Conservation (phyloP, 2,329 filamentous ascomycete species). For the Knufia fluminis region DNA sequence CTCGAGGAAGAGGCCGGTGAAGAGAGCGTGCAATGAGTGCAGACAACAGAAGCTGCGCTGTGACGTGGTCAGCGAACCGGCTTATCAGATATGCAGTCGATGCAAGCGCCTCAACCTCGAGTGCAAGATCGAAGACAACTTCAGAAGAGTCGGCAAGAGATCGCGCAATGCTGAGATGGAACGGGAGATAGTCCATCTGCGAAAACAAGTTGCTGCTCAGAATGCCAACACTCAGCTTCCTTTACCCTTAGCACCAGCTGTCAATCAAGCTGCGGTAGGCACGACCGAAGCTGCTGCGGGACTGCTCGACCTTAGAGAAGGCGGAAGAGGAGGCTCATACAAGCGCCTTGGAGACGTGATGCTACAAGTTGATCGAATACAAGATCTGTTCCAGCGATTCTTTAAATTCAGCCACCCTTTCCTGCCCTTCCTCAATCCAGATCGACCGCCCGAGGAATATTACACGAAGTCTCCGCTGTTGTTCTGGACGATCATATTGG, state of each 20-base stretch:
- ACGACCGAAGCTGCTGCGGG: slow-evolving; percentile 43
- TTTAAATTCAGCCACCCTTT: slow-evolving; percentile 57
- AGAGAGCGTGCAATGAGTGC: slow-evolving; percentile 61
- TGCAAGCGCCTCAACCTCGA: slow-evolving; percentile 54
- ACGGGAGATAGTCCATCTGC: slow-evolving; percentile 45
- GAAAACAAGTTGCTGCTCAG: slow-evolving; percentile 37
- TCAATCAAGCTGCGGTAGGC: slow-evolving; percentile 15
- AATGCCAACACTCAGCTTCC: slow-evolving; percentile 25
- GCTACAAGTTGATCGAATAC: slow-evolving; percentile 34
- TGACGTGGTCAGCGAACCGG: slow-evolving; percentile 55
- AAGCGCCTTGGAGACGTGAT: slow-evolving; percentile 46
- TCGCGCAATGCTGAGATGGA: slow-evolving; percentile 58
- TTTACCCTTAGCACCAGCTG: slow-evolving; percentile 22
- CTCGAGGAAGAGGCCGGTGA: slow-evolving; percentile 40
- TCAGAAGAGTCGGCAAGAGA: slow-evolving; percentile 59
- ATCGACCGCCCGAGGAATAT: slow-evolving; percentile 47
- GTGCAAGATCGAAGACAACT: slow-evolving; percentile 60
- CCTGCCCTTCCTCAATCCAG: slow-evolving; percentile 51
- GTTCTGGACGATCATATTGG: slow-evolving; percentile 59
- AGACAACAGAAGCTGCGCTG: slow-evolving; percentile 63
- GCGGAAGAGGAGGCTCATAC: slow-evolving; percentile 26
- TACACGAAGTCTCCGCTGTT: slow-evolving; percentile 51
- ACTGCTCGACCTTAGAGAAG: slow-evolving; percentile 41
- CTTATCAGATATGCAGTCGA: slow-evolving; percentile 50
- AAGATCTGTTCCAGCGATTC: slow-evolving; percentile 47